Base-by-base conservation (phyloP, 495 filamentous ascomycete genomes). In the Aspergillus sclerotiicarbonarius region DNA sequence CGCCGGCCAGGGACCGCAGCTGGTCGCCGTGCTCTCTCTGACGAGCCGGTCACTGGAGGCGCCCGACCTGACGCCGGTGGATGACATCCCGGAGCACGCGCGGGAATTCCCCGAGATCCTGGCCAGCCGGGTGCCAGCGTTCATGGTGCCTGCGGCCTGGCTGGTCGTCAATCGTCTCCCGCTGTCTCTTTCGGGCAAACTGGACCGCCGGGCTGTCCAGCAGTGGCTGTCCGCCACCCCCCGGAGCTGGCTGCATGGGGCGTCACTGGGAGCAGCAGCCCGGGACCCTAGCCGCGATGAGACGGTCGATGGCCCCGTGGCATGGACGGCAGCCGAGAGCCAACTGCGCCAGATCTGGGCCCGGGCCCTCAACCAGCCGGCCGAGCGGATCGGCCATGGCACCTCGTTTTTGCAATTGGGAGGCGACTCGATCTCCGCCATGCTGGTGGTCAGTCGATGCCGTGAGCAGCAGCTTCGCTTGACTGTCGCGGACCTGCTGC, bases 391-490 rank as follows among this genome's bases (percentile, higher is more conserved):
- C 31, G 67, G 69, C 3, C 63, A 73, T 7, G 67, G 73, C 21
- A 74, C 79, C 59, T 75, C 67, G 61, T 84, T 85, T 61, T 80
- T 84, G 67, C 63, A 65, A 18, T 71, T 81, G n/a, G 82, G 82
- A 3, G 82, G 81, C 12, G 81, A 84, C 62, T 83, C 80, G 6
- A 79, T 85, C 51, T 66, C 68, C 7, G 80, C 81, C 15, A 85
- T 85, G 75, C 58, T 49, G 33, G 13, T 57, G 8, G 32, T 44
- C 2, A 12, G 50, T 21, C 15, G 31, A 41, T 30, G n/a, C 31
- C 49, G 59, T 6, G n/a, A 18, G 15, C 6, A 3, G 7, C 5
- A 19, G 8, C 8, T 46, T 8, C 8, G 32, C 15, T 16, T 58
- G 13, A 58, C 33, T 0, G 56, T 58, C 2, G 7, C 8, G 4